phyloP scores from a whole-genome alignment of 177 flowering plant genomes.

The Vitis hybrid region DNA sequence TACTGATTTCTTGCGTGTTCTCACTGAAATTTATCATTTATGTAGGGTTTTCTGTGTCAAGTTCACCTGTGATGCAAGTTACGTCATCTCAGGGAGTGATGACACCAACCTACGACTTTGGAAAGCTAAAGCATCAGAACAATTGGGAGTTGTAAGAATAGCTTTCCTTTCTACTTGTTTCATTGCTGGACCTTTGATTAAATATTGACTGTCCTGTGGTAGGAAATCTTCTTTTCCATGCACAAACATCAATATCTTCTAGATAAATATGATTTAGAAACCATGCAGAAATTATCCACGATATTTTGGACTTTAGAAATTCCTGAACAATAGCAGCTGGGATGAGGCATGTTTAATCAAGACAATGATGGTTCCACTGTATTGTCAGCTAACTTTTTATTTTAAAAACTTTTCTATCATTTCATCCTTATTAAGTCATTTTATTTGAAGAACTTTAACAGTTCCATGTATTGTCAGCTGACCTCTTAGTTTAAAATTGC shows the following conservation, averaged over 20 bases:
- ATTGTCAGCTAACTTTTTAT: too few species aligned
- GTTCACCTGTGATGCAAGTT: conserved; percentile 79
- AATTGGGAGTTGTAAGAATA: conserved; percentile 88
- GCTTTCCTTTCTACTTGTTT: not conserved
- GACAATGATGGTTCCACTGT: too few species aligned
- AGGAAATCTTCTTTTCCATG: not conserved
- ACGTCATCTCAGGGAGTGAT: conserved; percentile 93
- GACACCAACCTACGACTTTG: conserved; percentile 93
- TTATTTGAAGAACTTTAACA: not conserved
- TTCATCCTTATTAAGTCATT: not conserved
- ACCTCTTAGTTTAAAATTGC: not conserved
- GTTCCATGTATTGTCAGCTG: not conserved
- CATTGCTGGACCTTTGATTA: not conserved
- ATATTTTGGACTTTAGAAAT: not conserved
- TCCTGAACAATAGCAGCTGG: too few species aligned
- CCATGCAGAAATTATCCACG: not conserved
- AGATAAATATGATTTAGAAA: too few species aligned
- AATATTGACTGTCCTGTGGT: not conserved
- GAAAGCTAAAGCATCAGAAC: conserved; percentile 99
- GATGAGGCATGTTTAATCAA: too few species aligned
- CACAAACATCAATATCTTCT: not conserved
- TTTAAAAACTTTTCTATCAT: too few species aligned
- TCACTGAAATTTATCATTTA: conserved; percentile 1
- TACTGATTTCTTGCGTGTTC: not conserved
- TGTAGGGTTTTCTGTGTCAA: conserved; percentile 86